Conservation (phyloP, 768 basidiomycete genomes). For the Russula griseocarnosa region DNA sequence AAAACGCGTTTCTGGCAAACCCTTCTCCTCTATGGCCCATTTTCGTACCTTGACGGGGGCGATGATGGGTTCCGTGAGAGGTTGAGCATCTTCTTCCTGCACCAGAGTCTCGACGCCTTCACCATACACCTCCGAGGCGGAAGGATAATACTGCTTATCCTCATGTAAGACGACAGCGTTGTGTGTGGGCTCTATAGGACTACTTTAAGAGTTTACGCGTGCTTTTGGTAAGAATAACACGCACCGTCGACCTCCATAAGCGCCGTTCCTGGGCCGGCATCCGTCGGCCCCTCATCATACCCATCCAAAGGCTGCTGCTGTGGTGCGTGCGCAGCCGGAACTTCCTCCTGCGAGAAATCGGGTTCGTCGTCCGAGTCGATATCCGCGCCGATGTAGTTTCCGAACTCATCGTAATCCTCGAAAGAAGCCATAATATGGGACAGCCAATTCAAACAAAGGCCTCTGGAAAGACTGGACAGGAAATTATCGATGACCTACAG, state of each 20-base stretch:
- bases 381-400: constrained; percentile 96
- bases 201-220: background rate
- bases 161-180: constrained; percentile 90
- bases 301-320: constrained; percentile 66
- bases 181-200: constrained; percentile 59
- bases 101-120: constrained; percentile 92
- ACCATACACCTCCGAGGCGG: constrained; percentile 89
- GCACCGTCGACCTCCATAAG: constrained; percentile 85
- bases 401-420: constrained; percentile 89
- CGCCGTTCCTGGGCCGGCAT: constrained; percentile 48
- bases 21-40: constrained; percentile 94
- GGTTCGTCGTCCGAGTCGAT: constrained; percentile 83
- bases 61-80: constrained; percentile 89
- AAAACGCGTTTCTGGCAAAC: constrained; percentile 94
- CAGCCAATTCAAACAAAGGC: background rate
- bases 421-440: constrained; percentile 47
- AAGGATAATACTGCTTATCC: constrained; percentile 97
- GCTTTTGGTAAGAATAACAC: constrained; percentile 22
- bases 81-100: constrained; percentile 97
- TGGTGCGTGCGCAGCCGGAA: constrained; percentile 40
- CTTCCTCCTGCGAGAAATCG: constrained; percentile 48
- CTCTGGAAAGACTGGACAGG: background rate
- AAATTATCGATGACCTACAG: background rate
- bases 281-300: constrained; percentile 65
- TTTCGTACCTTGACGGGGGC: constrained; percentile 92